These are phyloP conservation scores for Nadsonia commutata DNA, from an alignment of 1,139 yeast genomes.

Conservation along the genomic window DNA sequence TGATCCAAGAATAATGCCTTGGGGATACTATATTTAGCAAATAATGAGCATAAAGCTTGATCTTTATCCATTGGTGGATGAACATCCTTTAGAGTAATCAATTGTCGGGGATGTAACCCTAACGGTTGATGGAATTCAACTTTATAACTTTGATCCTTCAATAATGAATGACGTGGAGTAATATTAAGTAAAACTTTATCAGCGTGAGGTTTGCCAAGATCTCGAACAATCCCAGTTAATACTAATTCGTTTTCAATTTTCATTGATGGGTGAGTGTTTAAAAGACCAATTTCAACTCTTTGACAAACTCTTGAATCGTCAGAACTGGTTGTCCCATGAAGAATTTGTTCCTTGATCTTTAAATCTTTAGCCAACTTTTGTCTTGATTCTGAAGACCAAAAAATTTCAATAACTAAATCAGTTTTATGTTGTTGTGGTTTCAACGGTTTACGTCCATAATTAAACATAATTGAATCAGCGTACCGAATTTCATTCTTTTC, in stretches of 20 bases:
- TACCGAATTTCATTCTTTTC: constrained; percentile 7
- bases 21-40: constrained; percentile 26
- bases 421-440: constrained; percentile 13
- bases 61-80: constrained; percentile 9
- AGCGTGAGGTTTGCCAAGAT: constrained; percentile 10
- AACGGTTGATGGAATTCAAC: constrained; percentile 24
- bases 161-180: constrained; percentile 12
- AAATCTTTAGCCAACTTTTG: constrained; percentile 5
- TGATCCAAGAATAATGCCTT: constrained; percentile 25
- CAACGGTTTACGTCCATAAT: constrained; percentile 14
- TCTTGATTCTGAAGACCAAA: constrained; percentile 8
- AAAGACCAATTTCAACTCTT: constrained; percentile 16
- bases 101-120: constrained; percentile 32
- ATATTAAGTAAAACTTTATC: constrained; percentile 15
- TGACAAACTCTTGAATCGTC: too few relatives aligned
- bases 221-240: constrained; percentile 15
- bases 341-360: not conserved
- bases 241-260: constrained; percentile 13
- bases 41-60: constrained; percentile 25
- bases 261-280: constrained; percentile 11
- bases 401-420: constrained; percentile 16
- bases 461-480: constrained; percentile 15
- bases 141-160: constrained; percentile 15
- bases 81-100: constrained; percentile 10
- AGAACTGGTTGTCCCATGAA: constrained; percentile 1